Base-by-base conservation (phyloP, 108 stramenopile genomes). In the Skeletonema marinoi region DNA sequence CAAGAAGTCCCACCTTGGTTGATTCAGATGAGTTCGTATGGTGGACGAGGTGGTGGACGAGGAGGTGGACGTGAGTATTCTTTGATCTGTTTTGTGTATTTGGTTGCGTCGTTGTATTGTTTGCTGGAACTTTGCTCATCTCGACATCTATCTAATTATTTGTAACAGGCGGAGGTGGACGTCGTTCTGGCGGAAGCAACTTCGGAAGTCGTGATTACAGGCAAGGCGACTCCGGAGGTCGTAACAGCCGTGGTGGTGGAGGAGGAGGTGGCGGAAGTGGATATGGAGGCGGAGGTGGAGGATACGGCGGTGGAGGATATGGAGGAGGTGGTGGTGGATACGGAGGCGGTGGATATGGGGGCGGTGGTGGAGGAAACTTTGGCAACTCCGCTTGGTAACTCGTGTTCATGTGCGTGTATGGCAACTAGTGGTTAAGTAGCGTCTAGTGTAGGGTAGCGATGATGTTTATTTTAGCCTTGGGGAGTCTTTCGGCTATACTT, bases 1-100 rank as follows among this genome's bases (percentile, higher is more conserved):
- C 96, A 96, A 75, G 89, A 92, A 70, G 84, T 92, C 56, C 96
- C 96, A 9, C n/a, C 69, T 17, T 94, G 91, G 91, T 70, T 96
- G 66, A 88, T 81, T 51, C 89, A 92, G 70, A 93, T 96, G 92
- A 90, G 87, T 39, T 51, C 51, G 29, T 74, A 65, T 36, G 71
- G 86, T 14, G 72, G 91, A 19, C 75, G 84, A n/a, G 77, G 86
- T 56, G 88, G 89, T 12, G 74, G 88, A 25, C 25, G 25, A 4
- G 84, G 90, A 8, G 83, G 90, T 2, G 74, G 89, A 31, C 67
- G 32, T 39, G 51, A 32, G 21, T 44, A 7, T 13, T 16, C 9
- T 17, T 16, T 3, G 3, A 8, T 19, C 3, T 25, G 1, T 12
- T 3, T 60, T 41, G 11, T 25, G 11, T 56, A 13, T 69, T 25